Base-by-base conservation (phyloP, 257 asterid genomes). In the Coffea canephora region DNA sequence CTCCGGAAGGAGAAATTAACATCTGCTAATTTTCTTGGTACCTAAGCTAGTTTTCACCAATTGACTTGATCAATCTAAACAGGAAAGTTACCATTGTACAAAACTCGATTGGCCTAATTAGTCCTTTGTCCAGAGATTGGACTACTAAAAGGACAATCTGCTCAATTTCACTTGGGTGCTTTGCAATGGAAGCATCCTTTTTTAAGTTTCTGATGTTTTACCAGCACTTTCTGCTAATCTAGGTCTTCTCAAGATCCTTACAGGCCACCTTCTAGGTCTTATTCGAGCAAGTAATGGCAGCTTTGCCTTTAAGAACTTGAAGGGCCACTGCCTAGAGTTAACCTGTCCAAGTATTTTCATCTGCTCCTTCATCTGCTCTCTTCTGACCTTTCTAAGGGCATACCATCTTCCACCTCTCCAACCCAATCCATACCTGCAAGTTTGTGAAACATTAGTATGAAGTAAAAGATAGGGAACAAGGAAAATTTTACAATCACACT, bases 381-480 rank as follows among this genome's bases (percentile, higher is more conserved):
- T 88, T 76, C 91, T 75, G 71, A 90, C 86, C 83, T 82, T 87
- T 59, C 91, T 86, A 85, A 85, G 84, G 43, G 91, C 81, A 31
- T 80, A 94, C 97, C 95, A 90, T 78, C 83, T 90, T 76, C 97
- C 97, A 31, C 98, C 91, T 12, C 97, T 92, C 97, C 97, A 94
- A 66, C 98, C 98, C 87, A 93, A 87, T 62, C 89, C 84, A 52
- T 87, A 94, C 84, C 98, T 94, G 89, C 80, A 89, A 68, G 31
- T 70, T 70, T 71, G 69, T 12, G 16, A 7, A 41, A 67, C 16
- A 31, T 67, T 25, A 67, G 41, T 18, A 34, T 10, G 11, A 23
- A 2, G 14, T 61, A 23, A 5, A 61, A n/a, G 3, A 57, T 52
- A 3, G 4, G 57, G 18, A 52, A 52, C 57, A 52, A 1, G 14